These are phyloP conservation scores for Raffaelea albimanens DNA, from an alignment of 2,329 filamentous ascomycete species.

Conservation along the genomic window DNA sequence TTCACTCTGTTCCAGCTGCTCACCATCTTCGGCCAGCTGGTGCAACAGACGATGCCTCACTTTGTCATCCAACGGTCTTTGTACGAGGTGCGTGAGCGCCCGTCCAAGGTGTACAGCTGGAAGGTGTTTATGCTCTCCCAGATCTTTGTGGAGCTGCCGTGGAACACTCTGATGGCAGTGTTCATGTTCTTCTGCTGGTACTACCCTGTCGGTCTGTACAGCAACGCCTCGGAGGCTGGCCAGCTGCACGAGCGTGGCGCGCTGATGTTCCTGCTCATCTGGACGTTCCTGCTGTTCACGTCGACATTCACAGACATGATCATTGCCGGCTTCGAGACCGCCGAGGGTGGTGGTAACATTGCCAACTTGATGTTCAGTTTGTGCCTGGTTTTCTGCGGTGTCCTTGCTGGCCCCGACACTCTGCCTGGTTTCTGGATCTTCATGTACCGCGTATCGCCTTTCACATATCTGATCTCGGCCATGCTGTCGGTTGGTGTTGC, in stretches of 20 bases:
- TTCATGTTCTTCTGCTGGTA: constrained; percentile 65
- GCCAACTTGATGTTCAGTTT: constrained; percentile 51
- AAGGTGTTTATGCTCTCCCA: constrained; percentile 76
- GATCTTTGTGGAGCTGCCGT: constrained; percentile 77
- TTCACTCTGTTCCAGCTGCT: constrained; percentile 79
- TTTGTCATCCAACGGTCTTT: constrained; percentile 74
- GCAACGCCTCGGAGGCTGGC: constrained; percentile 54
- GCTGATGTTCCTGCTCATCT: constrained; percentile 69
- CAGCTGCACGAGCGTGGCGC: constrained; percentile 59
- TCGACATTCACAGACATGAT: constrained; percentile 66
- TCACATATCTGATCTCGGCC: constrained; percentile 70
- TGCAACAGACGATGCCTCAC: constrained; percentile 76
- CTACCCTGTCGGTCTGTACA: constrained; percentile 71
- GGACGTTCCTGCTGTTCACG: constrained; percentile 69
- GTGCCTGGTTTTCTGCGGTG: constrained; percentile 50
- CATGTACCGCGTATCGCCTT: constrained; percentile 74
- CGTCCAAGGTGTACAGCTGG: constrained; percentile 79
- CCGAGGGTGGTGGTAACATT: constrained; percentile 56
- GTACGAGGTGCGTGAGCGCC: constrained; percentile 78
- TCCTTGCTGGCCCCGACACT: constrained; percentile 46
- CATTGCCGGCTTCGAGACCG: constrained; percentile 60
- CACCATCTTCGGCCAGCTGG: constrained; percentile 71
- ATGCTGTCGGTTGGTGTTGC: constrained; percentile 64
- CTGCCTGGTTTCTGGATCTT: constrained; percentile 71
- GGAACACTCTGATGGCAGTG: constrained; percentile 66